These are phyloP conservation scores for Neofusicoccum parvum DNA, from an alignment of 2,329 filamentous ascomycete species.

Conservation along the genomic window DNA sequence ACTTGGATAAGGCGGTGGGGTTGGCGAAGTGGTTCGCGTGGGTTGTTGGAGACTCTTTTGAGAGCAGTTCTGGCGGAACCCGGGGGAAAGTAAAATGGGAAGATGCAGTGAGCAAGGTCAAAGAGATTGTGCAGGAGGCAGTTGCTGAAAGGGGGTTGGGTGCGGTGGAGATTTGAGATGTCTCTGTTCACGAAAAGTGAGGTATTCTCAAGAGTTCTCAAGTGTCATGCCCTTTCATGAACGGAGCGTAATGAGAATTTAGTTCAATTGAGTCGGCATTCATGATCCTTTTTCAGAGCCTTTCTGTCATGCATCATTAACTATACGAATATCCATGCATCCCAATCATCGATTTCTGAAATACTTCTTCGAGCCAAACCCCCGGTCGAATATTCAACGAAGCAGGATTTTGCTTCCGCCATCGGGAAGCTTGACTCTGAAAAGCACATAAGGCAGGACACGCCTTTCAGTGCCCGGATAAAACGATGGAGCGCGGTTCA, in stretches of 20 bases:
- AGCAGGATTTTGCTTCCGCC: conserved; percentile 45
- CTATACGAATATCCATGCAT: too few species aligned
- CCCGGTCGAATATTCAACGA: background rate
- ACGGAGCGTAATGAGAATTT: too few species aligned
- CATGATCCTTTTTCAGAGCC: background rate
- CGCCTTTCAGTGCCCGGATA: conserved; percentile 48
- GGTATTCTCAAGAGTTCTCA: too few species aligned
- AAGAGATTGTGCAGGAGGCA: conserved; percentile 45
- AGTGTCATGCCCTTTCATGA: too few species aligned
- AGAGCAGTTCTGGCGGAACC: conserved; percentile 18
- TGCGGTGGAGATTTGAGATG: conserved; percentile 41
- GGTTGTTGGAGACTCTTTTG: conserved; percentile 36
- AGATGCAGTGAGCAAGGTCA: conserved; percentile 43
- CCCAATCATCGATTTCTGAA: too few species aligned
- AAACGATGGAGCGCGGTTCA: conserved; percentile 40
- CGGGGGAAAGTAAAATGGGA: conserved; percentile 34
- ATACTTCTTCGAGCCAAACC: too few species aligned
- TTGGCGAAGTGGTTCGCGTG: conserved; percentile 66
- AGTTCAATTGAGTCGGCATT: background rate
- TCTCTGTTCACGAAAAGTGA: too few species aligned
- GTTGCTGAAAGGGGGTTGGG: conserved; percentile 50
- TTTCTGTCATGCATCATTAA: too few species aligned
- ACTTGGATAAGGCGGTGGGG: conserved; percentile 73
- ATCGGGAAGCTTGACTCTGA: conserved; percentile 44
- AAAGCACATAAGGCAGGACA: conserved; percentile 47